Base-by-base conservation (phyloP, 352 stramenopile genomes). In the Globisporangium rhizosaccharum region DNA sequence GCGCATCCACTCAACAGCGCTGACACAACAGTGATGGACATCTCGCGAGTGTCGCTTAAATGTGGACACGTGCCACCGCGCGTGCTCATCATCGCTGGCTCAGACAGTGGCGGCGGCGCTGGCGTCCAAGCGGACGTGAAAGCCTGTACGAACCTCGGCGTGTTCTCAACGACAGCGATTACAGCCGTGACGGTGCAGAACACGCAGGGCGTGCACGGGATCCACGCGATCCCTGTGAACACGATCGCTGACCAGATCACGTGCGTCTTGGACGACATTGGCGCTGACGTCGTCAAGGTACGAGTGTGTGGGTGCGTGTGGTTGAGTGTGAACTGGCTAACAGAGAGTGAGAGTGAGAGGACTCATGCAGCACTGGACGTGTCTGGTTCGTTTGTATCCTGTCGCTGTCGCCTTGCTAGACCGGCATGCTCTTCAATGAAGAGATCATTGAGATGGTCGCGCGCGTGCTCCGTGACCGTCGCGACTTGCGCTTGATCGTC, bases 51-150 rank as follows among this genome's bases (percentile, higher is more conserved):
- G 44, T 12, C 30, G 36, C 54, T 28, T 7, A 14, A 25, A 7
- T 25, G 44, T 28, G n/a, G 48, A n/a, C 49, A 33, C 12, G 41
- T 53, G 0, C 51, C 62, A 12, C 59, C 72, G 25, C 73, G 75
- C 10, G 87, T 97, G 25, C 90, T 97, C 51, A 97, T 87, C 26
- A 97, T 98, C 59, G 94, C 94, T 8, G 94, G 94, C 50, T 96
- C 82, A 2, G 94, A 98, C 71, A 97, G 86, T 14, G 92, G 92
- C 18, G 94, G 73, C 3, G 73, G 73, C 2, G 94, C 94, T 5
- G 94, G 94, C 36, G 92, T 98, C 53, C 92, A 98, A 71, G 94
- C 94, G 15, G 94, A 98, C 61, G 67, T 98, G 60, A 94, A 96
- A 63, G 73, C 92, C 14, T 97, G 96, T 49, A 90, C 91, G 33